Conservation (phyloP, 805 yeast species). For the Starmera amethionina region DNA sequence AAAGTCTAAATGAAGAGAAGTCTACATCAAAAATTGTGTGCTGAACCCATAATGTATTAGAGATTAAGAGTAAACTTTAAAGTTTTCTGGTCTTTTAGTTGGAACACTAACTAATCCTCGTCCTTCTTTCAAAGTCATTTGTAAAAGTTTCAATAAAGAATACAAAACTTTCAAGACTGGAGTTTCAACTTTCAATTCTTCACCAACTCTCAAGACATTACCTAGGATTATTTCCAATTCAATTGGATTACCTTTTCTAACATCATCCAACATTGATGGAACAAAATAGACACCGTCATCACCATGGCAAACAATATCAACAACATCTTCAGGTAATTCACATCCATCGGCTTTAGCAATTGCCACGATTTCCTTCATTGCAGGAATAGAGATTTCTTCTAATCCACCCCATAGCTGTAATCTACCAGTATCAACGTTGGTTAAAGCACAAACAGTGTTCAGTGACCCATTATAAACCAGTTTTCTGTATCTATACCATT, state of each 20-base stretch:
- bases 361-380: slow-evolving; percentile 51
- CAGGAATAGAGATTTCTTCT: slow-evolving; percentile 32
- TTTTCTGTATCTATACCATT: slow-evolving; percentile 50
- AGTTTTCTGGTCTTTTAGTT: slow-evolving; percentile 17
- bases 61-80: neutral
- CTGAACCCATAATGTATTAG: no score
- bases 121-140: slow-evolving; percentile 50
- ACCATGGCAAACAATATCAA: slow-evolving; percentile 39
- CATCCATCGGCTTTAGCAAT: slow-evolving; percentile 60
- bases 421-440: slow-evolving; percentile 47
- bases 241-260: slow-evolving; percentile 48
- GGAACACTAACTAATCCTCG: slow-evolving; percentile 35
- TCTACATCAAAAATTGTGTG: no score
- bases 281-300: slow-evolving; percentile 43
- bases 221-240: slow-evolving; percentile 66
- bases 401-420: slow-evolving; percentile 32
- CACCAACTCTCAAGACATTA: slow-evolving; percentile 45
- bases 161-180: slow-evolving; percentile 56
- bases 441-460: slow-evolving; percentile 51
- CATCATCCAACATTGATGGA: slow-evolving; percentile 67
- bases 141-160: slow-evolving; percentile 47
- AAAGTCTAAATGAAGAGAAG: no score
- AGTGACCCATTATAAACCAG: slow-evolving; percentile 57
- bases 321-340: slow-evolving; percentile 34
- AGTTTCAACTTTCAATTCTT: slow-evolving; percentile 34